Percentiles rank a stretch among this genome's conserved stretches.
phyloP scores from a whole-genome alignment of 2,329 filamentous ascomycete genomes.

The Fusarium sp. region DNA sequence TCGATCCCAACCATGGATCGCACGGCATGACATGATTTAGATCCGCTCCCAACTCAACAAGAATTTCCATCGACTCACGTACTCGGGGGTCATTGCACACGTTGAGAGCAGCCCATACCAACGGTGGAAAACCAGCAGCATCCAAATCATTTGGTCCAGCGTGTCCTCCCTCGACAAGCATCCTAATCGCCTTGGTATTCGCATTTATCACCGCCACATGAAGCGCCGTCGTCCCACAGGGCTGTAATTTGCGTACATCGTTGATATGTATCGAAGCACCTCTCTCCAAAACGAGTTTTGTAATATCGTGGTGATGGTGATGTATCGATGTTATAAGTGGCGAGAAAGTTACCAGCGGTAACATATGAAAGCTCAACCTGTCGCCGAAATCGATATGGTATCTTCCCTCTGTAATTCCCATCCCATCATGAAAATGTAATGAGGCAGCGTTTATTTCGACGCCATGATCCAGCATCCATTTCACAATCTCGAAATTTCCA shows the following conservation, averaged over 20 bases:
- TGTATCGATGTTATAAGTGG: conserved; percentile 23
- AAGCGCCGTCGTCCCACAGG: conserved; percentile 22
- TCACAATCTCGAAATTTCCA: conserved; percentile 9
- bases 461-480: conserved; percentile 16
- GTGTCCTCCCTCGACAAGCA: conserved; percentile 16
- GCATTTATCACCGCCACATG: conserved; percentile 22
- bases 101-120: conserved; percentile 27
- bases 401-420: not conserved
- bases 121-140: conserved; percentile 19
- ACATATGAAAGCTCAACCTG: conserved; percentile 12
- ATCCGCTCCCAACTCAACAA: conserved; percentile 29
- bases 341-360: conserved; percentile 14
- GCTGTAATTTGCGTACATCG: not conserved
- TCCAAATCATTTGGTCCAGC: conserved; percentile 24
- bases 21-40: conserved; percentile 21
- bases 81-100: not conserved
- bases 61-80: conserved; percentile 5
- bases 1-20: not conserved
- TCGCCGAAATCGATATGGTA: conserved; percentile 25
- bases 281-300: conserved; percentile 10
- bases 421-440: not conserved
- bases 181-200: conserved; percentile 3
- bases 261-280: conserved; percentile 27
- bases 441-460: conserved; percentile 12
- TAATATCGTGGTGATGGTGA: not conserved